Base-by-base conservation (phyloP, 2,329 filamentous ascomycete genomes). In the Lecanosticta acicola region DNA sequence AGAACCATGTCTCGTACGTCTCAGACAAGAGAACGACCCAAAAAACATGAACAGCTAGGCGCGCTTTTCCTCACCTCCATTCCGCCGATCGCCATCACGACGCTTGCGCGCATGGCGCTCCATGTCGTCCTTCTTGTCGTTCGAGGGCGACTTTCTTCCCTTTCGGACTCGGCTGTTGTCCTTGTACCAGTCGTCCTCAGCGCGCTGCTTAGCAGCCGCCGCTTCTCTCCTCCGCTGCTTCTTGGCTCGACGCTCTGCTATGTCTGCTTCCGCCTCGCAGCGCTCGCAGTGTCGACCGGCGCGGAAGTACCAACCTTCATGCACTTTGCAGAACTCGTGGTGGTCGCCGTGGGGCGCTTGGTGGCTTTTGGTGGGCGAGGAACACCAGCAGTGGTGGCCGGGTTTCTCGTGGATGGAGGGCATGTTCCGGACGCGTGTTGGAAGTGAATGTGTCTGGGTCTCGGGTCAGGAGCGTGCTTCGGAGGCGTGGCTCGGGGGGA, bases 121-220 rank as follows among this genome's bases (percentile, higher is more conserved):
- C n/a, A n/a, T n/a, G n/a, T n/a, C n/a, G n/a, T n/a, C n/a, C n/a
- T n/a, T n/a, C n/a, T n/a, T n/a, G n/a, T n/a, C n/a, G n/a, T n/a
- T n/a, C n/a, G n/a, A n/a, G n/a, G n/a, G n/a, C n/a, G n/a, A n/a
- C 26, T 20, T 39, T 44, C 41, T 34, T 39, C 33, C 17, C 35
- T 34, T 44, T 39, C n/a, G n/a, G n/a, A n/a, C n/a, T n/a, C n/a
- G n/a, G 2, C 41, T 14, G 11, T 13, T 21, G 16, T 44, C 34
- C 41, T 44, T 39, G 3, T 29, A 44, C 41, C 41, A 37, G 9
- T 5, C 17, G 4, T 20, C 37, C n/a, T 39, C 37, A 8, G 5
- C 16, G 7, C n/a, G 7, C 33, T 14, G 5, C 33, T n/a, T 35
- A 19, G 11, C 32, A 26, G 14, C 29, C 26, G 10, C 18, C 8